phyloP scores from a whole-genome alignment of 495 filamentous ascomycete genomes.

The Daldinia caldariorum region DNA sequence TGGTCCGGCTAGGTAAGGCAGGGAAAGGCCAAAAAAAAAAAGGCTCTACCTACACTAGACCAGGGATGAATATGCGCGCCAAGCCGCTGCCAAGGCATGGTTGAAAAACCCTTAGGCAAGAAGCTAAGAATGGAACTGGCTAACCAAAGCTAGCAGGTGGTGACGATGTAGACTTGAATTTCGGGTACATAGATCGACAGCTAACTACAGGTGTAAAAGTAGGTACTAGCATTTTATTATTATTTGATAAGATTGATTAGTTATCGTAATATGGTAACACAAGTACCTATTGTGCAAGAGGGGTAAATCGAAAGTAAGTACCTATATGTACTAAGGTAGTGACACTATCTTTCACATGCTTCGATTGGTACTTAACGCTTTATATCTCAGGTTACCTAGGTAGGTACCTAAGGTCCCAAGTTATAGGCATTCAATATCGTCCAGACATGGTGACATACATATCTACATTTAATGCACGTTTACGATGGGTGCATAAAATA shows the following conservation, averaged over 20 bases:
- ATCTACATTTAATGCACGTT: not conserved
- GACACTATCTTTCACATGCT: conserved; percentile 30
- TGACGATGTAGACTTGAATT: conserved; percentile 18
- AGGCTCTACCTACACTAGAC: conserved; percentile 41
- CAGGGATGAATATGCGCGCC: conserved; percentile 33
- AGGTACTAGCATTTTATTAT: conserved; percentile 15
- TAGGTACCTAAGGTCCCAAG: not conserved
- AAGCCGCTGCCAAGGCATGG: conserved; percentile 27
- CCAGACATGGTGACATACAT: not conserved
- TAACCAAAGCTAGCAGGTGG: conserved; percentile 37
- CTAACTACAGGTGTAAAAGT: conserved; percentile 11
- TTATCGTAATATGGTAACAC: conserved; percentile 15
- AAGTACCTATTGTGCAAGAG: conserved; percentile 15
- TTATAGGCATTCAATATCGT: not conserved
- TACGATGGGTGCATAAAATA: not conserved
- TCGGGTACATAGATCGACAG: conserved; percentile 19
- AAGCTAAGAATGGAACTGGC: conserved; percentile 32
- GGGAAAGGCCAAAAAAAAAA: conserved; percentile 13
- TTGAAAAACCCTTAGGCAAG: conserved; percentile 39
- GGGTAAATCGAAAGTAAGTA: conserved; percentile 13
- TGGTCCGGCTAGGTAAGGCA: conserved; percentile 26
- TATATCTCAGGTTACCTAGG: not conserved
- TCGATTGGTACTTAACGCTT: not conserved
- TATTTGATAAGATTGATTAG: conserved; percentile 33
- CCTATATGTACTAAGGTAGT: too few species aligned